Evolutionary conservation across 2,329 filamentous ascomycete species (phyloP).

Genomic region (Penicillium sp.): DNA sequence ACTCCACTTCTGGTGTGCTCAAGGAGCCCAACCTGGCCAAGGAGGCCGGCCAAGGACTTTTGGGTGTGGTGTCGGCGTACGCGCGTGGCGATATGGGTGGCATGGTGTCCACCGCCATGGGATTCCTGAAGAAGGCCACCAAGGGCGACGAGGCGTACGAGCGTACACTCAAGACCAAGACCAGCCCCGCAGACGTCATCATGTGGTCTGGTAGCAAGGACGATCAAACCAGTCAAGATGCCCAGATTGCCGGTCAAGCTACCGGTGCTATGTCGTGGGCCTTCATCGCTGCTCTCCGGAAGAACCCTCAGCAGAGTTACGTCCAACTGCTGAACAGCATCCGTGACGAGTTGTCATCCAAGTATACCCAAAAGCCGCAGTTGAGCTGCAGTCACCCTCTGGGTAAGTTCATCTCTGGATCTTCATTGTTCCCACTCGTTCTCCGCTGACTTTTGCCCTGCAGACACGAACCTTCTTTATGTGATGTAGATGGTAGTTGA

Average conservation of each 20-base stretch:
- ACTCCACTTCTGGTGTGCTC: slow-evolving; percentile 65
- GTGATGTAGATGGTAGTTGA: slow-evolving; percentile 56
- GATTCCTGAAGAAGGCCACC: slow-evolving; percentile 83
- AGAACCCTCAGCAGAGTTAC: slow-evolving; percentile 94
- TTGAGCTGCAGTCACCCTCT: slow-evolving; percentile 93
- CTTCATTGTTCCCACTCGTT: slow-evolving; percentile 2
- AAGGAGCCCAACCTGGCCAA: slow-evolving; percentile 68
- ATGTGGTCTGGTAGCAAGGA: slow-evolving; percentile 99
- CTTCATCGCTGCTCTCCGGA: slow-evolving; percentile 86
- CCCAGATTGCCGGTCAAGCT: slow-evolving; percentile 80
- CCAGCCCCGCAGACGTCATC: slow-evolving; percentile 89
- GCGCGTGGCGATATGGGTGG: slow-evolving; percentile 78
- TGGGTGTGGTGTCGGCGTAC: slow-evolving; percentile 71
- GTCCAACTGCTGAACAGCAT: slow-evolving; percentile 94
- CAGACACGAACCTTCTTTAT: slow-evolving; percentile 65
- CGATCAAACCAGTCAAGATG: slow-evolving; percentile 90
- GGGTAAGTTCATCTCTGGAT: slow-evolving; percentile 58
- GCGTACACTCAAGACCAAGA: slow-evolving; percentile 82
- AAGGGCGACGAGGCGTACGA: slow-evolving; percentile 75
- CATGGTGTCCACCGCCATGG: slow-evolving; percentile 76
- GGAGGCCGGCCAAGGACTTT: slow-evolving; percentile 63
- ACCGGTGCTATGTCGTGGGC: slow-evolving; percentile 99
- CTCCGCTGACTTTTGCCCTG: slow-evolving; percentile 14
- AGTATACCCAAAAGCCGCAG: slow-evolving; percentile 94
- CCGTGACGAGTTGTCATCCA: slow-evolving; percentile 78